phyloP scores from a whole-genome alignment of 2,329 filamentous ascomycete genomes.

The Stagonosporopsis tanaceti region DNA sequence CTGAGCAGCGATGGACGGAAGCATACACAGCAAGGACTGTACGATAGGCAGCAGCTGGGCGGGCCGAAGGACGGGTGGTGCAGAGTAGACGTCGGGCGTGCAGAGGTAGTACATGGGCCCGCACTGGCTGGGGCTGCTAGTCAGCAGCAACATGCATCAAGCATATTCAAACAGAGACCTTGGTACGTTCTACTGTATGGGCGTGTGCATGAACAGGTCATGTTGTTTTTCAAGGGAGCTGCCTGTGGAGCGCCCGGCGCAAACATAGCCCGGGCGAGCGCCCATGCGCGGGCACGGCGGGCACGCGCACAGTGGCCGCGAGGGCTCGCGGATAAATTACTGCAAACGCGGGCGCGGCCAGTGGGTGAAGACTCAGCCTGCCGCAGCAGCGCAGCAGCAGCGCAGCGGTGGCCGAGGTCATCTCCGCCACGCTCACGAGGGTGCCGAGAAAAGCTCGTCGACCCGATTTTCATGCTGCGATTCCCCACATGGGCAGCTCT shows the following conservation, averaged over 20 bases:
- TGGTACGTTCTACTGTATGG: background rate
- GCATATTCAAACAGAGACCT: background rate
- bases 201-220: background rate
- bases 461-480: constrained; percentile 7
- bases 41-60: constrained; percentile 27
- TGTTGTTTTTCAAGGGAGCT: background rate
- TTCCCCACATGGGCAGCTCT: constrained; percentile 12
- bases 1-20: constrained; percentile 25
- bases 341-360: background rate
- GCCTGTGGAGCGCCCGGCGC: background rate
- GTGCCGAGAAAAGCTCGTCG: constrained; percentile 17
- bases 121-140: background rate
- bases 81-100: background rate
- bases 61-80: constrained; percentile 9
- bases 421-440: constrained; percentile 9
- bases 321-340: constrained; percentile 19
- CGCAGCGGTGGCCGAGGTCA: constrained; percentile 15
- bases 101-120: background rate
- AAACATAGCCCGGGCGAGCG: background rate
- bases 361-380: background rate
- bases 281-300: background rate
- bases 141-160: background rate
- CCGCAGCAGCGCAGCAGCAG: background rate
- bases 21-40: constrained; percentile 29
- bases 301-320: background rate